A percentile compares a stretch with the other conserved stretches of the same genome.
These are phyloP conservation scores for Fraxinus greggii DNA, from an alignment of 305 asterid species.

Conservation along the genomic window DNA sequence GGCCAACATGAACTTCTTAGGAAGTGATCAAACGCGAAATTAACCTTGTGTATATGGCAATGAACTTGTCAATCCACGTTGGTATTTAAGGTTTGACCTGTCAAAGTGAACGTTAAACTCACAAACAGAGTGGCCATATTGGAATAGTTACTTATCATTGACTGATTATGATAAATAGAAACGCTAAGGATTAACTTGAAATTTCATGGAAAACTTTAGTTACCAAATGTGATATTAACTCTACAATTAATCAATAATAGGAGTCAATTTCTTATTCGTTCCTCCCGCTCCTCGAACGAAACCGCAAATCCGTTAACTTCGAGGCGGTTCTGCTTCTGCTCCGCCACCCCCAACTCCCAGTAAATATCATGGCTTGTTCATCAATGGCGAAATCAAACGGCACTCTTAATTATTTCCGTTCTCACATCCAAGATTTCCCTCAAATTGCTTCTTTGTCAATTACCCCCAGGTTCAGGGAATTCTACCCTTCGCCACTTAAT, in stretches of 20 bases:
- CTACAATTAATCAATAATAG: background rate
- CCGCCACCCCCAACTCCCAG: conserved; percentile 3
- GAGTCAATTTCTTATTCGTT: background rate
- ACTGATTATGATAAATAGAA: background rate
- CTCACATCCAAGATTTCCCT: conserved; percentile 17
- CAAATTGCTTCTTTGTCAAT: conserved; percentile 27
- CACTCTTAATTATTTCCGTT: conserved; percentile 23
- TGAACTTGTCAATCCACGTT: background rate
- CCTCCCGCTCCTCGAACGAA: background rate
- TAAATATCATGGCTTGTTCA: conserved; percentile 30
- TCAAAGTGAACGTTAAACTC: background rate
- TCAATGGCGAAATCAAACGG: conserved; percentile 27
- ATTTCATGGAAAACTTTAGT: background rate
- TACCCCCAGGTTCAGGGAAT: conserved; percentile 17
- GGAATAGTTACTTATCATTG: background rate
- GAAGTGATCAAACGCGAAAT: background rate
- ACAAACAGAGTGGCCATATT: background rate
- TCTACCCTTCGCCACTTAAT: conserved; percentile 31
- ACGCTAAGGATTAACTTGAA: background rate
- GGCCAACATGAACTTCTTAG: background rate
- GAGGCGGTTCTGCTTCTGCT: background rate
- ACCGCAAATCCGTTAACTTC: background rate
- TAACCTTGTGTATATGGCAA: background rate
- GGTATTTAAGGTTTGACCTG: background rate
- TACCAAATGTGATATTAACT: background rate